Conservation (phyloP, 306 rosid genomes). For the Quercus wislizeni region DNA sequence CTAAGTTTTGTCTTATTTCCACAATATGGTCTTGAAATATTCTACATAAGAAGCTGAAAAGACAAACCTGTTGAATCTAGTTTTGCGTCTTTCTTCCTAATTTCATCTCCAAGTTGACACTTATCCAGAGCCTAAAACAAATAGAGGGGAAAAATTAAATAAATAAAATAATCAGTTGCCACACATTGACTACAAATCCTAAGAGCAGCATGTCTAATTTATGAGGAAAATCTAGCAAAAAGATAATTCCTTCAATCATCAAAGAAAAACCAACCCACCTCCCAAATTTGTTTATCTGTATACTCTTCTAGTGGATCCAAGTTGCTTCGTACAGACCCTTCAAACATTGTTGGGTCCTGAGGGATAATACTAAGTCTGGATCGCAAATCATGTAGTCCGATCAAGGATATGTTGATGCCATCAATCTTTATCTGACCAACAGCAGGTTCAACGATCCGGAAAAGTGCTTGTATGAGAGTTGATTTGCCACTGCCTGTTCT, state of each 20-base stretch:
- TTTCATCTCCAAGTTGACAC: conserved; percentile 59
- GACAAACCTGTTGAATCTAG: neutral
- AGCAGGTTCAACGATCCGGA: conserved; percentile 43
- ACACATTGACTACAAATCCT: neutral
- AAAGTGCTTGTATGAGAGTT: conserved; percentile 53
- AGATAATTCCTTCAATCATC: neutral
- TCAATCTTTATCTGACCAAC: conserved; percentile 44
- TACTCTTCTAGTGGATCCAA: conserved; percentile 49
- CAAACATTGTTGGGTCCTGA: conserved; percentile 63
- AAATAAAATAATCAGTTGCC: neutral
- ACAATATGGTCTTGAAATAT: neutral
- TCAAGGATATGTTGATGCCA: conserved; percentile 37
- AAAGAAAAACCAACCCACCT: conserved; percentile 29
- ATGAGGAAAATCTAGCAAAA: neutral
- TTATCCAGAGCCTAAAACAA: conserved; percentile 64
- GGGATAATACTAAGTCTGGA: conserved; percentile 58
- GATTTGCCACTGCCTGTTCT: conserved; percentile 65
- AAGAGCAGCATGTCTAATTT: neutral
- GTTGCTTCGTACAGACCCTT: conserved; percentile 52
- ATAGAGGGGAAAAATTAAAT: neutral
- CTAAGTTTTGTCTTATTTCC: neutral
- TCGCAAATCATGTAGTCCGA: conserved; percentile 59
- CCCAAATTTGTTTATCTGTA: conserved; percentile 56
- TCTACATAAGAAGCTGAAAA: neutral
- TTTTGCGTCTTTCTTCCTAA: neutral